Base-by-base conservation (phyloP, 257 asterid genomes). In the Prunella vulgaris region DNA sequence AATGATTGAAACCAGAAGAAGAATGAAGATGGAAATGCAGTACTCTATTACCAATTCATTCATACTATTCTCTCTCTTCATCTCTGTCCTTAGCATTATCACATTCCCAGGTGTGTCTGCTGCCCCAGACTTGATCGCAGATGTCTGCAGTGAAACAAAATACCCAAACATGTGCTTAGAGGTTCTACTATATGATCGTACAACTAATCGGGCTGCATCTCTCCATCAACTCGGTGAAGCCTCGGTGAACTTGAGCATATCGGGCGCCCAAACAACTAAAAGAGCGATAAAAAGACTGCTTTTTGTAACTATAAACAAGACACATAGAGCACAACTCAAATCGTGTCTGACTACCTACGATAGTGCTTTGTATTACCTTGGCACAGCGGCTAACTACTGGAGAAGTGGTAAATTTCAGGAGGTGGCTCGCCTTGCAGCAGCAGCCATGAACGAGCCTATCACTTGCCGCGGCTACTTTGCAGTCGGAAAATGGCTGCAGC, bases 391-490 rank as follows among this genome's bases (percentile, higher is more conserved):
- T 32, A 1, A 15, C 1, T 53, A 69, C 49, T 28, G 67, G 72
- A 70, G 54, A 64, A 37, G 10, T 67, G 22, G 30, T 54, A 40
- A 46, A 32, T 40, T 30, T 58, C 38, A 32, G 18, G 59, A 64
- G 4, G 72, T 57, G 4, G 70, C 40, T 3, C 22, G 46, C 25
- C n/a, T 44, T 13, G 27, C 35, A 18, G 68, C 72, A 40, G 24
- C 76, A 3, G 80, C 80, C 12, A 18, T 64, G 72, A 76, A 70
- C 3, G 69, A 69, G 64, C 49, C 73, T 1, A 24, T 70, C 56
- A 17, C 59, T 51, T 76, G 80, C 13, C n/a, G 53, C 1, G 33
- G 59, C 18, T 56, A 59, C 51, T 76, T 63, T 32, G 68, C 20
- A 44, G 32, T 7, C n/a, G 18, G 21, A 18, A 9, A 17, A 32